These are phyloP conservation scores for Populus euphratica DNA, from an alignment of 345 rosid genomes.

Conservation along the genomic window DNA sequence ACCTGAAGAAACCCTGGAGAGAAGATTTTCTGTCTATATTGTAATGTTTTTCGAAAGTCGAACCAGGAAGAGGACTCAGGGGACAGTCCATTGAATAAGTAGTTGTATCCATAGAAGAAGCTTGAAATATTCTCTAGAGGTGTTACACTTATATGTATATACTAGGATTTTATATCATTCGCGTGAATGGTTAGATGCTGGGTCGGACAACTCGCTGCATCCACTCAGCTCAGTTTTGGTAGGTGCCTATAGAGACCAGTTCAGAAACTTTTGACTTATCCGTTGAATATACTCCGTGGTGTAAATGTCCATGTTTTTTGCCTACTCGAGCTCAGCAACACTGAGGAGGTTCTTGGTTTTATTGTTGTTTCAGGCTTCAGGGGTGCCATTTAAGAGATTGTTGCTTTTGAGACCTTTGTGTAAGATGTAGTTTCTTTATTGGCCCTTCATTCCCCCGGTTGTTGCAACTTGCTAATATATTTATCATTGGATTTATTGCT, in stretches of 20 bases:
- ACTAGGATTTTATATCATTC: background rate
- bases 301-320: background rate
- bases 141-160: conserved; percentile 2
- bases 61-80: background rate
- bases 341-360: no score
- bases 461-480: no score
- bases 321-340: background rate
- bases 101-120: background rate
- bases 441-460: no score
- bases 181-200: background rate
- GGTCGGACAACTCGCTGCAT: conserved; percentile 8
- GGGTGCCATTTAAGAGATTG: no score
- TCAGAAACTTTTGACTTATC: background rate
- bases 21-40: background rate
- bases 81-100: background rate
- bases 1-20: background rate
- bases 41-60: background rate
- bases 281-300: background rate
- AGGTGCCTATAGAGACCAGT: background rate
- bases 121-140: background rate
- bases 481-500: no score
- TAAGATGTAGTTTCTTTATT: no score
- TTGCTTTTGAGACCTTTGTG: no score
- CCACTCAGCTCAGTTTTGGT: conserved; percentile 31
- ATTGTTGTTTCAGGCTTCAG: no score